These are phyloP conservation scores for Cochlearia excelsa DNA, from an alignment of 345 rosid genomes.

Conservation along the genomic window DNA sequence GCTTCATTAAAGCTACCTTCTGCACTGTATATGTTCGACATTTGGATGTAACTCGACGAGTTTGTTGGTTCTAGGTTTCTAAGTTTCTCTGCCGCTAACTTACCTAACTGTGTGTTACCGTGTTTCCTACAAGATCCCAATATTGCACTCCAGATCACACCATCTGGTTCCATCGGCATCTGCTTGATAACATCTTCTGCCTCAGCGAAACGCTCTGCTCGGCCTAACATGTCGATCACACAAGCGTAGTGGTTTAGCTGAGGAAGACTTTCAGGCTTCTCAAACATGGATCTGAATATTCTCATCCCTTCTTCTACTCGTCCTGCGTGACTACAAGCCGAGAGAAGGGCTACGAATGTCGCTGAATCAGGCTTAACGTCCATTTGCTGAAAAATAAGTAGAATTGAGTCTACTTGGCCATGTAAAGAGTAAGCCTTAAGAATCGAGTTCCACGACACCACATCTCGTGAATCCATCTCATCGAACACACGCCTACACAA, in stretches of 20 bases:
- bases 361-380: constrained; percentile 64
- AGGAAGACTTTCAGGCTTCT: constrained; percentile 47
- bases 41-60: constrained; percentile 71
- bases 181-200: constrained; percentile 53
- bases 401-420: constrained; percentile 67
- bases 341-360: constrained; percentile 72
- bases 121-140: constrained; percentile 82
- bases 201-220: constrained; percentile 69
- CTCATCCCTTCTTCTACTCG: constrained; percentile 64
- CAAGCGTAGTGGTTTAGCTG: constrained; percentile 85
- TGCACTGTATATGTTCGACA: constrained; percentile 72
- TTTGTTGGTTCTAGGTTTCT: constrained; percentile 59
- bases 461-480: constrained; percentile 50
- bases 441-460: constrained; percentile 85
- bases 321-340: constrained; percentile 88
- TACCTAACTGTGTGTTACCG: constrained; percentile 58
- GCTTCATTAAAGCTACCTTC: constrained; percentile 71
- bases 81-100: constrained; percentile 55
- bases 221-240: constrained; percentile 74
- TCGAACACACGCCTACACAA: constrained; percentile 64
- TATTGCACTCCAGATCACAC: constrained; percentile 82
- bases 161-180: constrained; percentile 82
- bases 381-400: constrained; percentile 58
- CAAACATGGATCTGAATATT: constrained; percentile 60
- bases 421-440: constrained; percentile 80